Conservation (phyloP, 139 green algal species). For the Coelastrella sp. region DNA sequence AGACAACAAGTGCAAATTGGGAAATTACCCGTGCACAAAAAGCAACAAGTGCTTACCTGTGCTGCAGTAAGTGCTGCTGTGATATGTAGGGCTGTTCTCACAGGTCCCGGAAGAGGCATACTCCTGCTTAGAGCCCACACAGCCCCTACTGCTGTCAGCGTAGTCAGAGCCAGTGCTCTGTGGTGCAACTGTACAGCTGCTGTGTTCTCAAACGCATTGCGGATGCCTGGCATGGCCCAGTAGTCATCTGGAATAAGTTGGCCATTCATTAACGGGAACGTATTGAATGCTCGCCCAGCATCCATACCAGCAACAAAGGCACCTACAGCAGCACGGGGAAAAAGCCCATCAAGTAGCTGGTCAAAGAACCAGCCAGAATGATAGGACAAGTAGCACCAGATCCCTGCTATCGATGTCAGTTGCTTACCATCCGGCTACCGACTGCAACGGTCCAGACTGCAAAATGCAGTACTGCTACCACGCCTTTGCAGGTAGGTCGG, state of each 20-base stretch:
- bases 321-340: background rate
- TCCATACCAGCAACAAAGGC: constrained; percentile 92
- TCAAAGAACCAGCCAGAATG: too few relatives aligned
- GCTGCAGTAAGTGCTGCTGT: constrained; percentile 66
- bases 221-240: constrained; percentile 60
- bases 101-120: constrained; percentile 63
- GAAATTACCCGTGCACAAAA: too few relatives aligned
- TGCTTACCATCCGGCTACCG: too few relatives aligned
- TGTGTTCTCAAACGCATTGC: constrained; percentile 97
- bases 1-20: too few relatives aligned
- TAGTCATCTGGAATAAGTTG: constrained; percentile 91
- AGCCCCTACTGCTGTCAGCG: constrained; percentile 64
- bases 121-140: constrained; percentile 66
- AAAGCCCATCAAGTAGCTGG: too few relatives aligned
- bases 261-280: constrained; percentile 96
- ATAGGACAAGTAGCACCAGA: too few relatives aligned
- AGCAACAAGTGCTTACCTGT: constrained; percentile 53
- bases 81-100: constrained; percentile 54
- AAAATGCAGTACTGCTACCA: too few relatives aligned
- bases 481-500: too few relatives aligned
- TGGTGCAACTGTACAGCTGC: constrained; percentile 94
- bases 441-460: too few relatives aligned
- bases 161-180: constrained; percentile 84
- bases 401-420: too few relatives aligned
- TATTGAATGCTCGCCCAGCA: constrained; percentile 97